These are phyloP conservation scores for Suillus weaverae DNA, from an alignment of 768 basidiomycete genomes.

Conservation along the genomic window DNA sequence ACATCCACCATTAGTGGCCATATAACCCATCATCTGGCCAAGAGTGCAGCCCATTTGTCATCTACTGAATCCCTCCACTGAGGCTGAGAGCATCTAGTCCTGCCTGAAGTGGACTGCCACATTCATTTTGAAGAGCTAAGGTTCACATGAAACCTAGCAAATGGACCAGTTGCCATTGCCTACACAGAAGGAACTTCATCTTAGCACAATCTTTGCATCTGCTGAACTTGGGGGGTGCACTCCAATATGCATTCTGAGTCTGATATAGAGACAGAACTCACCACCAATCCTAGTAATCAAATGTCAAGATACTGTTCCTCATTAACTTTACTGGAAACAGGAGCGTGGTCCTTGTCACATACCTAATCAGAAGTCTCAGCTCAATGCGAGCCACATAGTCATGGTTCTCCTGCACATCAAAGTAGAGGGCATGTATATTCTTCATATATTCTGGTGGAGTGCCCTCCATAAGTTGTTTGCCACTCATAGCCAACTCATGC, in stretches of 20 bases:
- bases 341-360: not conserved
- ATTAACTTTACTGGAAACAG: not conserved
- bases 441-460: slow-evolving; percentile 12
- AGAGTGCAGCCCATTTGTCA: slow-evolving; percentile 29
- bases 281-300: not conserved
- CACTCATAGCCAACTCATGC: slow-evolving; percentile 24
- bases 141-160: not conserved
- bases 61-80: slow-evolving; percentile 21
- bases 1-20: not conserved
- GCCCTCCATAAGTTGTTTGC: slow-evolving; percentile 15
- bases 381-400: slow-evolving; percentile 30
- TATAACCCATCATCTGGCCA: slow-evolving; percentile 19
- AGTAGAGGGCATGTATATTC: slow-evolving; percentile 23
- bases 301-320: not conserved
- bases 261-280: too few species aligned
- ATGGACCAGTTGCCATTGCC: slow-evolving; percentile 11
- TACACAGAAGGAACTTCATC: too few species aligned
- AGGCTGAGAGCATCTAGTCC: slow-evolving; percentile 16
- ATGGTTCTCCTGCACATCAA: slow-evolving; percentile 13
- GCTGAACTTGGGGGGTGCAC: too few species aligned
- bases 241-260: too few species aligned
- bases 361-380: slow-evolving; percentile 24
- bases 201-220: too few species aligned
- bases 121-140: slow-evolving; percentile 23
- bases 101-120: not conserved